Evolutionary conservation across 2,329 filamentous ascomycete species (phyloP), one percentile per base, ranked within the genome.

Genomic region (Ophiocordyceps robertsii): DNA sequence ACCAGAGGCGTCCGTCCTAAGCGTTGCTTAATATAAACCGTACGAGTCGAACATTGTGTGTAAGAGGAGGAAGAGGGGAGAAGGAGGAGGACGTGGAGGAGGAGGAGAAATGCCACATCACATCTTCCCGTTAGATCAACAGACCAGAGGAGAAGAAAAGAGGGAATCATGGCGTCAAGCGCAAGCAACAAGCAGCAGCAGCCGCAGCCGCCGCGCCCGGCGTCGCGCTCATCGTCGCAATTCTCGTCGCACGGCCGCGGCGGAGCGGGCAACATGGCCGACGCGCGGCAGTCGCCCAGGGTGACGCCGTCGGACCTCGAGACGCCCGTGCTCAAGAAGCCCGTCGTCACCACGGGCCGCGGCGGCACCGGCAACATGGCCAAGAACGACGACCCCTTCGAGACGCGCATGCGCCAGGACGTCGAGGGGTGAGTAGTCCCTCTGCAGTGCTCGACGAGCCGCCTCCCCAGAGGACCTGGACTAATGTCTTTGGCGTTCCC

Each of bases 291-390:
- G 47, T 67, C 68, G 13, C 66, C 77, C 40, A 65, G 75, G 49
- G 52, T 77, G 37, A 63, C 68, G 29, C 65, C 77, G 37, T 64
- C 74, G 44, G 84, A 90, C 55, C 77, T 94, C 48, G 68, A 81
- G 54, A 95, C 88, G 1, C 89, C 89, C 1, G 83, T 77, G 12
- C 76, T 96, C 57, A 95, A 93, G 66, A 75, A 75, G 38, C 67
- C 83, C n/a, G 70, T 85, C 50, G 88, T 90, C 57, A 95, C 89
- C 17, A 95, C 89, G 3, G 89, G 89, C 44, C 84, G 89, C 41
- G 89, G 89, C 43, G 89, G 89, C 47, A 80, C 76, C 5, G 88
- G 88, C 46, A 95, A 94, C 68, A 94, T 95, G 82, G 79, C 83
- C 39, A 68, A 65, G 51, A 80, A 82, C 57, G 77, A 77, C 48